These are phyloP conservation scores for Orbilia ellipsospora DNA, from an alignment of 2,329 filamentous ascomycete genomes.

Conservation along the genomic window DNA sequence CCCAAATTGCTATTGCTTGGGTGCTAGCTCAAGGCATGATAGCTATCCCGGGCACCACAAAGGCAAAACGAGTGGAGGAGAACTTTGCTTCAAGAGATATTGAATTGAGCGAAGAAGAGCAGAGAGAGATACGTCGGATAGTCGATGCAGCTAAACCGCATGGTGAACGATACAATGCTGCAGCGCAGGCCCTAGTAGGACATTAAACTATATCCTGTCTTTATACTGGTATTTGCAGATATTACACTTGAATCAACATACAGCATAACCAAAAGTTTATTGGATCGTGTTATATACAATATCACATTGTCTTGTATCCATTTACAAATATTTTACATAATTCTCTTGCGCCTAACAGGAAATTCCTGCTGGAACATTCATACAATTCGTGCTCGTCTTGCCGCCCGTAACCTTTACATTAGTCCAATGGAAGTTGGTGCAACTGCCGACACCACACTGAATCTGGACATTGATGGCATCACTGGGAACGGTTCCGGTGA, in stretches of 20 bases:
- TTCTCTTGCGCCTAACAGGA: slow-evolving; percentile 29
- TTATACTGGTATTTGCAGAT: too few relatives aligned
- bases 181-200: neutral
- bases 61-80: neutral
- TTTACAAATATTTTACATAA: too few relatives aligned
- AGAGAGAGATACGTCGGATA: neutral
- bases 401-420: slow-evolving; percentile 63
- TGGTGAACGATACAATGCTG: neutral
- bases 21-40: neutral
- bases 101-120: neutral
- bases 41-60: neutral
- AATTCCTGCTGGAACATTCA: slow-evolving; percentile 61
- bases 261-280: too few relatives aligned
- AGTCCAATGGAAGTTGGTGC: slow-evolving; percentile 62
- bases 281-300: too few relatives aligned
- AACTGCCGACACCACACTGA: slow-evolving; percentile 63
- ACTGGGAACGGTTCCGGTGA: slow-evolving; percentile 63
- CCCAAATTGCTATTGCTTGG: neutral
- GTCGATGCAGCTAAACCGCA: neutral
- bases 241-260: too few relatives aligned
- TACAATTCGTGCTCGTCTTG: slow-evolving; percentile 60
- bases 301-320: too few relatives aligned
- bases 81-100: slow-evolving; percentile 1
- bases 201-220: neutral
- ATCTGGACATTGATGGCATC: slow-evolving; percentile 62